Conservation (phyloP, 768 basidiomycete species). For the Chalciporus sphaerocephalus region DNA sequence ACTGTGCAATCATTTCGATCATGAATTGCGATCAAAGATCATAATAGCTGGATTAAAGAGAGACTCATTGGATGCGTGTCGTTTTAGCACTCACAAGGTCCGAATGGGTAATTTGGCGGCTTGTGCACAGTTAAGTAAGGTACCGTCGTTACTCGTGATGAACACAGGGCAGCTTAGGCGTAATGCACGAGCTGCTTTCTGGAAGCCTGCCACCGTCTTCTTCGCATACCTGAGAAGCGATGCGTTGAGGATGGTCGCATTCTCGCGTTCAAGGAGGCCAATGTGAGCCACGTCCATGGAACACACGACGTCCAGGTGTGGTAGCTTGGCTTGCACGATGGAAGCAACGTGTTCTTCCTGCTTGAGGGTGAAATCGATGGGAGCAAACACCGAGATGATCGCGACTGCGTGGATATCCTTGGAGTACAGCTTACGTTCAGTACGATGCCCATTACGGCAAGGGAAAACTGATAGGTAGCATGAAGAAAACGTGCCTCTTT, state of each 20-base stretch:
- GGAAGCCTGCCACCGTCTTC: conserved; percentile 51
- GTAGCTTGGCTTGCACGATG: conserved; percentile 39
- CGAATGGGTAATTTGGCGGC: conserved; percentile 58
- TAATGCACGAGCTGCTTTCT: conserved; percentile 45
- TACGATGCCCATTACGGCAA: neutral
- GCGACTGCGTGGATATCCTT: conserved; percentile 36
- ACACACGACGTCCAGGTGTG: conserved; percentile 45
- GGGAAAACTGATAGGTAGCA: neutral
- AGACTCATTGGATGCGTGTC: conserved; percentile 8
- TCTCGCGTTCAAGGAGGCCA: conserved; percentile 61
- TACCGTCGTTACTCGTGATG: conserved; percentile 60
- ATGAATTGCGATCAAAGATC: conserved; percentile 4
- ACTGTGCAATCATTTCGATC: conserved; percentile 13
- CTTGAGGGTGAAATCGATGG: conserved; percentile 39
- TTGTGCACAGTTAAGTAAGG: conserved; percentile 43
- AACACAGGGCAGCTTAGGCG: conserved; percentile 48
- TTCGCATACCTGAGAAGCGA: conserved; percentile 57
- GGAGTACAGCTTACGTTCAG: conserved; percentile 4
- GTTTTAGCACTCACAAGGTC: conserved; percentile 42
- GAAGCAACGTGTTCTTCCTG: conserved; percentile 47
- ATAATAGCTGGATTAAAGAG: neutral
- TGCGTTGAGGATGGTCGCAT: conserved; percentile 65
- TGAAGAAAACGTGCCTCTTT: conserved; percentile 17
- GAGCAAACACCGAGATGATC: conserved; percentile 46
- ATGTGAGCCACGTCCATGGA: conserved; percentile 56